Percentiles rank a stretch among this genome's conserved stretches.
Evolutionary conservation across 2,329 filamentous ascomycete genomes (phyloP).

Genomic region (Apiospora phragmitis): DNA sequence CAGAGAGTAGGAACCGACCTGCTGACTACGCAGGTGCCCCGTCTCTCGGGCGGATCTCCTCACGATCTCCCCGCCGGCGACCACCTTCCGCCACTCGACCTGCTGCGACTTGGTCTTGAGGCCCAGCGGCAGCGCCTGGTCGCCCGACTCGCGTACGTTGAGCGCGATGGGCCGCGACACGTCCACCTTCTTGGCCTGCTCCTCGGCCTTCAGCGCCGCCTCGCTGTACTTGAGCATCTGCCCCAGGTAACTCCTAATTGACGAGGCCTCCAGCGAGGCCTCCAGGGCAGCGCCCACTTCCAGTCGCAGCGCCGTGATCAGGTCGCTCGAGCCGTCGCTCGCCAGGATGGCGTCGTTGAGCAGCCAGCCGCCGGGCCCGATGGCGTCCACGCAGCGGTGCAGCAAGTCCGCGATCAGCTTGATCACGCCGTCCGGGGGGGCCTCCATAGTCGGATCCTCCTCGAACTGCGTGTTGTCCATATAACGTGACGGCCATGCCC

Average conservation of each 20-base stretch:
- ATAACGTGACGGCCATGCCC: slow-evolving; percentile 75
- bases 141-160: slow-evolving; percentile 44
- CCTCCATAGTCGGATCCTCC: slow-evolving; percentile 42
- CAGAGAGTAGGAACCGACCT: slow-evolving; percentile 79
- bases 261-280: slow-evolving; percentile 68
- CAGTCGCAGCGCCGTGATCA: slow-evolving; percentile 64
- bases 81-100: slow-evolving; percentile 58
- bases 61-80: slow-evolving; percentile 69
- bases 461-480: slow-evolving; percentile 57
- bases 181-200: slow-evolving; percentile 26
- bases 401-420: slow-evolving; percentile 71
- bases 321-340: slow-evolving; percentile 59
- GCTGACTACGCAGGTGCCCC: slow-evolving; percentile 75
- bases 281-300: slow-evolving; percentile 73
- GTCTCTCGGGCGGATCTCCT: slow-evolving; percentile 71
- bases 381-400: slow-evolving; percentile 72
- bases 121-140: slow-evolving; percentile 67
- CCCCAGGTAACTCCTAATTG: slow-evolving; percentile 62
- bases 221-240: slow-evolving; percentile 66
- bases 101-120: slow-evolving; percentile 57
- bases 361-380: slow-evolving; percentile 75
- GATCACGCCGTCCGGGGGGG: slow-evolving; percentile 67
- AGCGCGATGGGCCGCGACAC: slow-evolving; percentile 46
- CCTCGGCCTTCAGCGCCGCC: slow-evolving; percentile 29
- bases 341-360: slow-evolving; percentile 57